Conservation (phyloP, 768 basidiomycete genomes). For the Russula foetens region DNA sequence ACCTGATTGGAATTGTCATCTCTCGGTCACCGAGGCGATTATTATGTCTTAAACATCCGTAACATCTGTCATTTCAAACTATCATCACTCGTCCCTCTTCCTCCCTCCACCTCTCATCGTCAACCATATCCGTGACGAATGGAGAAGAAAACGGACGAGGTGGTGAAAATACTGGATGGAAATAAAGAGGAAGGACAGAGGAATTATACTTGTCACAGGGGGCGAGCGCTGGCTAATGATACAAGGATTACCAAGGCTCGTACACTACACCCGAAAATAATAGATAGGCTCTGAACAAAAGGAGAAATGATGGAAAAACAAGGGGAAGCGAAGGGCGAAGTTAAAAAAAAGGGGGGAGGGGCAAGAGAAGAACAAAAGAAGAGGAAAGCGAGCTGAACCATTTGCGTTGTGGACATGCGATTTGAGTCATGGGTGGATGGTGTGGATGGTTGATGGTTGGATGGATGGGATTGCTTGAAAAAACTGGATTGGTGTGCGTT, state of each 20-base stretch:
- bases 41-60: neutral
- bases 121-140: too few species aligned
- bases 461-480: neutral
- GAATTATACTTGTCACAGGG: slow-evolving; percentile 17
- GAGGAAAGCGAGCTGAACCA: neutral
- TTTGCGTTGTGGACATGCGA: neutral
- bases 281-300: slow-evolving; percentile 14
- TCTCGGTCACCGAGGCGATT: neutral
- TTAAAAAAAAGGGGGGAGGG: neutral
- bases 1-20: too few species aligned
- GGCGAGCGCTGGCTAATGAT: slow-evolving; percentile 15
- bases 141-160: neutral
- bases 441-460: neutral
- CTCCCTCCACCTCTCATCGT: too few species aligned
- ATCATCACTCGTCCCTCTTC: too few species aligned
- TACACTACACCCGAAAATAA: slow-evolving; percentile 14
- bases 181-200: neutral
- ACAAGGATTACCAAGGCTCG: slow-evolving; percentile 15
- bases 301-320: neutral
- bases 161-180: neutral
- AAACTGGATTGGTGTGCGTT: neutral
- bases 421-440: neutral
- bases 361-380: neutral
- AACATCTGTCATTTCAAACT: neutral
- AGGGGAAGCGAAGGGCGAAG: neutral